A percentile compares a stretch with the other conserved stretches of the same genome.
phyloP scores from a whole-genome alignment of 2,329 filamentous ascomycete genomes.

The Diaporthe caulivora region DNA sequence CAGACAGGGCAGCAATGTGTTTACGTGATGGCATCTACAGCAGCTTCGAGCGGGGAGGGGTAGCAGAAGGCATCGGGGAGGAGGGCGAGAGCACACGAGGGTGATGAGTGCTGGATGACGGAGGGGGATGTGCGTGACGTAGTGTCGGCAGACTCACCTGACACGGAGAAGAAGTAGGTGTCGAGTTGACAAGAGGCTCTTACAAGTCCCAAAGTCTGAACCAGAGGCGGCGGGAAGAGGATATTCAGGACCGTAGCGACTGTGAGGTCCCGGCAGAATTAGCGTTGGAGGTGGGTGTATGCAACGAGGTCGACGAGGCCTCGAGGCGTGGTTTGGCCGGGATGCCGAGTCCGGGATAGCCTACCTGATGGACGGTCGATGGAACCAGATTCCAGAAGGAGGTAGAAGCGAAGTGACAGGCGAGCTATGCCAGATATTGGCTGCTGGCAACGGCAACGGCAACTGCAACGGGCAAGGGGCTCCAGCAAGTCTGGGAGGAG shows the following conservation, averaged over 20 bases:
- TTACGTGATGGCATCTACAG: conserved; percentile 16
- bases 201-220: conserved; percentile 20
- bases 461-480: background rate
- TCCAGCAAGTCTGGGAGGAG: background rate
- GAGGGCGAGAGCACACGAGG: background rate
- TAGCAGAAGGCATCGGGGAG: background rate
- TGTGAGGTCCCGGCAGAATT: conserved; percentile 16
- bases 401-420: background rate
- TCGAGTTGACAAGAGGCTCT: conserved; percentile 14
- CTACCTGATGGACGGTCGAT: conserved; percentile 11
- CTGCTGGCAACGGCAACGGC: background rate
- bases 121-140: conserved; percentile 5
- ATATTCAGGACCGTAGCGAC: conserved; percentile 27
- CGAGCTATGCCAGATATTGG: background rate
- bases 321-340: conserved; percentile 8
- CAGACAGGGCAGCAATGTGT: background rate
- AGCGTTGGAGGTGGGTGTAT: conserved; percentile 1
- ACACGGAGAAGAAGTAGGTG: conserved; percentile 1
- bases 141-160: conserved; percentile 9
- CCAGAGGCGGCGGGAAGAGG: conserved; percentile 12
- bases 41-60: background rate
- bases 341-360: conserved; percentile 10
- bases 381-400: background rate
- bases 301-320: conserved; percentile 12
- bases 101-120: background rate